These are phyloP conservation scores for Leccinum longicurvipes DNA, from an alignment of 768 basidiomycete genomes.

Conservation along the genomic window DNA sequence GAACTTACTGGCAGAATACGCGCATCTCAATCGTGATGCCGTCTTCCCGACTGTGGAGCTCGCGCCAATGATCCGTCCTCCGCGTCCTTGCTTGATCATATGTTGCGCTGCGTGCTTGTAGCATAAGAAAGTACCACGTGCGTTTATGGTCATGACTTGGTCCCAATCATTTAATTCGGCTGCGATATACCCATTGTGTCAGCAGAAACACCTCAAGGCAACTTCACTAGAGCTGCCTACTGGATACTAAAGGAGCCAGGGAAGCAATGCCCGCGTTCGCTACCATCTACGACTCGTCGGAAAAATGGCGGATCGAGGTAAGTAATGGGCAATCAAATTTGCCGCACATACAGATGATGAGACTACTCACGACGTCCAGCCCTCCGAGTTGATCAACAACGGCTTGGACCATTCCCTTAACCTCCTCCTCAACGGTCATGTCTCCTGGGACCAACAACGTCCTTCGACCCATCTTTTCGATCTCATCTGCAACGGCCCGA, in stretches of 20 bases:
- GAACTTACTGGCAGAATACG: background rate
- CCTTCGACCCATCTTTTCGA: constrained; percentile 11
- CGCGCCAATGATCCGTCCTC: background rate
- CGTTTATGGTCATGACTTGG: background rate
- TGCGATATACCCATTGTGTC: background rate
- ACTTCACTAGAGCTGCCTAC: background rate
- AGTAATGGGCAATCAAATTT: too few relatives aligned
- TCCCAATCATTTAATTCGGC: background rate
- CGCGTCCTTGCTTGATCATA: background rate
- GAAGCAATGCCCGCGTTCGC: constrained; percentile 10
- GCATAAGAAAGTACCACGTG: background rate
- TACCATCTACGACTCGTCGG: constrained; percentile 6
- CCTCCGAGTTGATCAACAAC: background rate
- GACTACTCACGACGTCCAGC: constrained; percentile 4
- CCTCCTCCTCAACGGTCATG: constrained; percentile 1
- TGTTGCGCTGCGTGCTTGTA: background rate
- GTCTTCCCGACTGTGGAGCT: background rate
- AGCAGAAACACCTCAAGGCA: background rate
- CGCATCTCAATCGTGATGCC: background rate
- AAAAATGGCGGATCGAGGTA: too few relatives aligned
- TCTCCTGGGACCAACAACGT: constrained; percentile 14
- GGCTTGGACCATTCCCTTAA: constrained; percentile 1
- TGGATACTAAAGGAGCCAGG: background rate
- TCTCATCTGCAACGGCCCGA: constrained; percentile 3
- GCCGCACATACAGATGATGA: background rate